Conservation (phyloP, 2,329 filamentous ascomycete genomes). For the Phoma herbarum region DNA sequence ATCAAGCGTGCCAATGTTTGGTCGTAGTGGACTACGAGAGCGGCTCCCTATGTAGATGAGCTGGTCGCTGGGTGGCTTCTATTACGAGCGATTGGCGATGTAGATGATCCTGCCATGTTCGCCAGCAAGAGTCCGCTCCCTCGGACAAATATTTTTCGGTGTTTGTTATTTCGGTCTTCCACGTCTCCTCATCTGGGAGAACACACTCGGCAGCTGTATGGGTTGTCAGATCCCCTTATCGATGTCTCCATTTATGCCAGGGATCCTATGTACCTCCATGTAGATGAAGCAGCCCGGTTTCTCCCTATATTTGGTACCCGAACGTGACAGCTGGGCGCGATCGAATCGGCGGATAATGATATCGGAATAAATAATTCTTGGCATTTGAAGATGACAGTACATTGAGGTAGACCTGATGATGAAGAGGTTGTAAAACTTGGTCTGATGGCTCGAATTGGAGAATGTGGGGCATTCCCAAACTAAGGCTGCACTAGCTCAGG, state of each 20-base stretch:
- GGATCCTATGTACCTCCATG: not conserved
- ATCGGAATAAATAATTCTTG: not conserved
- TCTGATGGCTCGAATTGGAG: not conserved
- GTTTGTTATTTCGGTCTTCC: not conserved
- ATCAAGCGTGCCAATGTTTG: not conserved
- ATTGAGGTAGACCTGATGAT: not conserved
- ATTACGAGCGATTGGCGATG: conserved; percentile 1
- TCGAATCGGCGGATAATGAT: not conserved
- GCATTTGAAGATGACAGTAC: not conserved
- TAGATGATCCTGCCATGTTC: conserved; percentile 21
- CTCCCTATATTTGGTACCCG: not conserved
- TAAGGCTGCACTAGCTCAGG: conserved; percentile 9
- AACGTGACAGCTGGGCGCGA: not conserved
- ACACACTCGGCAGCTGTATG: not conserved
- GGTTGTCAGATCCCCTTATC: not conserved
- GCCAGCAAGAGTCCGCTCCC: conserved; percentile 17
- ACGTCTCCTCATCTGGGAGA: not conserved
- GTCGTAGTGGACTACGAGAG: conserved; percentile 1
- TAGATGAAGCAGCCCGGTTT: not conserved
- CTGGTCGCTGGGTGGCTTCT: conserved; percentile 2
- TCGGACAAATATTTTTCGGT: conserved; percentile 3
- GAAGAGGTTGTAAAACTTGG: not conserved
- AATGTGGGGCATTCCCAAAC: conserved; percentile 5
- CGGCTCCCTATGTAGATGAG: conserved; percentile 34
- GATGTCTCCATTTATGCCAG: not conserved